Evolutionary conservation across 2,329 filamentous ascomycete species (phyloP).

Genomic region (Grosmannia penicillata): DNA sequence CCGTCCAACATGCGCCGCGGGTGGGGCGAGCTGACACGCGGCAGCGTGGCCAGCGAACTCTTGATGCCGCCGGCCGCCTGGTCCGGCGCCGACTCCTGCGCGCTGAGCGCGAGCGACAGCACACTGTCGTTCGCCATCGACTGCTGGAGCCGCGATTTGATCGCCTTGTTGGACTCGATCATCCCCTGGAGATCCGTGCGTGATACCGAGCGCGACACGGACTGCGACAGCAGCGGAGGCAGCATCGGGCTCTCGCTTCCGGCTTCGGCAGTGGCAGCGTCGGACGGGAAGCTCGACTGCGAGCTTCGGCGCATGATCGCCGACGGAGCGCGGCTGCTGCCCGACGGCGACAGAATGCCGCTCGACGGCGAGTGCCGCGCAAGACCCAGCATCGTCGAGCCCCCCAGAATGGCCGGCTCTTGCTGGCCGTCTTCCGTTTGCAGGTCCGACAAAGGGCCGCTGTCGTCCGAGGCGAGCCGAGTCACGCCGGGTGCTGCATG

Average conservation of each 20-base stretch:
- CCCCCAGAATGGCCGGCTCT: conserved; percentile 22
- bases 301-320: conserved; percentile 28
- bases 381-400: conserved; percentile 21
- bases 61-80: conserved; percentile 6
- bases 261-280: conserved; percentile 21
- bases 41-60: not conserved
- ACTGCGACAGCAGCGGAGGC: conserved; percentile 28
- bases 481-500: too few species aligned
- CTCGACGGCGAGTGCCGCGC: conserved; percentile 21
- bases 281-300: conserved; percentile 35
- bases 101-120: conserved; percentile 34
- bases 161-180: conserved; percentile 42
- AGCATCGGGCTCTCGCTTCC: conserved; percentile 49
- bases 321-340: conserved; percentile 21
- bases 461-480: too few species aligned
- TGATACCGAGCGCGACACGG: conserved; percentile 30
- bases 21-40: not conserved
- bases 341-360: conserved; percentile 10
- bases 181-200: conserved; percentile 45
- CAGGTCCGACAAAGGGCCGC: not conserved
- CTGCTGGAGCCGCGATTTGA: conserved; percentile 40
- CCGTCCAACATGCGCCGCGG: conserved; percentile 13
- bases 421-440: not conserved
- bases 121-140: conserved; percentile 43
- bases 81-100: conserved; percentile 31